Evolutionary conservation across 2,329 filamentous ascomycete species (phyloP), one percentile per base, ranked within the genome.

Genomic region (Hirsutella rhossiliensis): DNA sequence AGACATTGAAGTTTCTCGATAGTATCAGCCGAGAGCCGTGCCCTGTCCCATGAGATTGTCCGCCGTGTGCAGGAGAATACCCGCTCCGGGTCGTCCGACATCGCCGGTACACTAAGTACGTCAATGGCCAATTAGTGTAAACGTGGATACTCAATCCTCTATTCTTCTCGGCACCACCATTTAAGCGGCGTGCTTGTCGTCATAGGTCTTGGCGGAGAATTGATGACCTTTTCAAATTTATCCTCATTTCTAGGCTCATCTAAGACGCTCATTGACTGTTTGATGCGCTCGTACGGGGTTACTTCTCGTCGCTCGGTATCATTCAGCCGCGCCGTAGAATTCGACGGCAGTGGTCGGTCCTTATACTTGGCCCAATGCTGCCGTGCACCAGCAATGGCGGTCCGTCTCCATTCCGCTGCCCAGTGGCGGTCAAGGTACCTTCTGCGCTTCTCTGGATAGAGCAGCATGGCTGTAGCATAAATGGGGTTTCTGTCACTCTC

Each of bases 351-450:
- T 20, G 39, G 39, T 20, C 39, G 23, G 39, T 41, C 28, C 39
- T 41, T 41, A n/a, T 41, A 41, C 30, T 41, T 41, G 11, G 40
- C 40, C 29, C 40, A 41, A 32, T 41, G 40, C 30, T 27, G 40
- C 40, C 30, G 40, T 5, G 40, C 30, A 23, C 6, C 40, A 7
- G 28, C 40, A 34, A 41, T 41, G 30, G 30, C 40, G 18, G 40
- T 41, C 29, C 13, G 40, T 12, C 28, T 12, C 40, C 29, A 41
- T 23, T 42, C 41, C 11, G 13, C 19, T 42, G 41, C 30, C 41
- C 41, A 42, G 20, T 37, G 41, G 20, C 41, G 41, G 31, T 42
- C 41, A 37, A 42, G 41, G 17, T 42, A 42, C 31, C 31, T 37
- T 19, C 38, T 18, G 23, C 36, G 36, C 36, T 38, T 38, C n/a